phyloP scores from a whole-genome alignment of 1,139 yeast species.

The Candida sojae region DNA sequence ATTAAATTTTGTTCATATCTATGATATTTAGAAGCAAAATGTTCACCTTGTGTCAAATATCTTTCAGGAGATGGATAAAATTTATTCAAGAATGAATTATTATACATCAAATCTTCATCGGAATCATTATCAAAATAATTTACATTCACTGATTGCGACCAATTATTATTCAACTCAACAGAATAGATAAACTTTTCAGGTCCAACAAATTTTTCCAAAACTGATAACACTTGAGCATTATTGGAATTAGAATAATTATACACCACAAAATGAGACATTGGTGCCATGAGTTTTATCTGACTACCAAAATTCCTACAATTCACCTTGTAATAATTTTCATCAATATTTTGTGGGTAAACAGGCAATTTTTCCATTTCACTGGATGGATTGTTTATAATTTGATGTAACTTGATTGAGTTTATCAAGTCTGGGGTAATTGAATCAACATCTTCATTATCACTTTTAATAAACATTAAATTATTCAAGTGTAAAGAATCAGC shows the following conservation, averaged over 20 bases:
- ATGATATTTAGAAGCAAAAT: conserved; percentile 22
- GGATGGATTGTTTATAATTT: neutral
- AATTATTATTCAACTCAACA: conserved; percentile 17
- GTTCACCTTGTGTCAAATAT: conserved; percentile 2
- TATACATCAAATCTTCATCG: conserved; percentile 16
- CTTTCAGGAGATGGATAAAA: neutral
- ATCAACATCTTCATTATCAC: conserved; percentile 10
- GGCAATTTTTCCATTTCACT: neutral
- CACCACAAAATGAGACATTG: conserved; percentile 34
- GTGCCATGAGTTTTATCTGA: conserved; percentile 36
- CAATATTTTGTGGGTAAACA: neutral
- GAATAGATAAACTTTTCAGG: conserved; percentile 17
- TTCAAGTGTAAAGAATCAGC: conserved; percentile 3
- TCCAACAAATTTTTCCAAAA: conserved; percentile 5
- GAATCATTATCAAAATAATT: conserved; percentile 17
- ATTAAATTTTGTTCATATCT: conserved; percentile 39
- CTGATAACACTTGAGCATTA: conserved; percentile 16
- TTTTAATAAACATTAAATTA: conserved; percentile 21
- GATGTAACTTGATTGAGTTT: conserved; percentile 20
- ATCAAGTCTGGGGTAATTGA: conserved; percentile 16
- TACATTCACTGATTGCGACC: conserved; percentile 19
- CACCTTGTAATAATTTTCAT: neutral
- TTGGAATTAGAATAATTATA: conserved; percentile 26
- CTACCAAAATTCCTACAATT: conserved; percentile 33
- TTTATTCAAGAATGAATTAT: conserved; percentile 17